Base-by-base conservation (phyloP, 75 land plant species). In the Isoetes taiwanensis region DNA sequence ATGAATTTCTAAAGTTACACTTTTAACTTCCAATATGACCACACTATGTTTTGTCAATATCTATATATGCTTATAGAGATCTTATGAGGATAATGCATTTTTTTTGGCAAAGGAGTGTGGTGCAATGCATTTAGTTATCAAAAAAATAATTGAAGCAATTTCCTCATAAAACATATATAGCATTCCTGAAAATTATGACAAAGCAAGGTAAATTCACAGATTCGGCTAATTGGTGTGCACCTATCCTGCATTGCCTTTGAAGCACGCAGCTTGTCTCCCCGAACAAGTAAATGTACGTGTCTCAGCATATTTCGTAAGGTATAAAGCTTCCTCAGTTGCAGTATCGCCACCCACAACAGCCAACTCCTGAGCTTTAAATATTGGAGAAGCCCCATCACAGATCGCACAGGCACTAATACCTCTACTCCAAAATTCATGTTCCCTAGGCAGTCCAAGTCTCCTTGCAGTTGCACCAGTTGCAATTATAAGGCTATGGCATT, bases 311-410 rank as follows among this genome's bases (percentile, higher is more conserved):
- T 90, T 90, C 2, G 97, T 90, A 27, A 90, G 70, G 61, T 90
- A 90, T 20, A 90, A 33, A 31, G 97, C 84, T 66, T 90, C 97
- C 61, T 90, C 97, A 14, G 97, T 83, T 28, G 97, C 97, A 40
- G 97, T 90, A 67, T 90, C 97, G 59, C 97, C 97, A 41, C 97
- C 97, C 65, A 90, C 94, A 32, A 90, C 97, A 32, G 97, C 94
- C 32, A 90, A 82, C 35, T 67, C 82, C 68, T 90, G 93, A 0
- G 83, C 94, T 53, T 80, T 90, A 52, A 86, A 90, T 21, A 90
- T 37, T 24, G 97, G 97, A 2, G 93, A 85, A 34, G 97, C 97
- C 28, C 97, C 97, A 78, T 90, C 97, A 70, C 97, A 90, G 31
- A 90, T 90, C 20, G 97, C 97, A 76, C 97, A 90, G 17, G 97